phyloP scores from a whole-genome alignment of 129 eudicot species.

The Saussurea involucrata region DNA sequence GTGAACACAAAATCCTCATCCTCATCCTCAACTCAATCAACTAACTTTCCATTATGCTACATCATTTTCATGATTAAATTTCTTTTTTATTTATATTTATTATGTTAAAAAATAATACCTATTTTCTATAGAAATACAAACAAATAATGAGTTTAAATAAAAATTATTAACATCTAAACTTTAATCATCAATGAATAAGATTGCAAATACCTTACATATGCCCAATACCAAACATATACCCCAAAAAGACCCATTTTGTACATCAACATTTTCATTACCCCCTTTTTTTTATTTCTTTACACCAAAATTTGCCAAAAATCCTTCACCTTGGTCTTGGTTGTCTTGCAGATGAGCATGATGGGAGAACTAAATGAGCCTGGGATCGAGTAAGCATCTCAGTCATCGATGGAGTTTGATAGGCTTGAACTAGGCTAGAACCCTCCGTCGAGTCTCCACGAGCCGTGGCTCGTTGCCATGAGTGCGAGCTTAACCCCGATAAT shows the following conservation, averaged over 20 bases:
- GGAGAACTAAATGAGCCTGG: slow-evolving; percentile 45
- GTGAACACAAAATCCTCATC: slow-evolving; percentile 20
- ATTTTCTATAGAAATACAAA: background rate
- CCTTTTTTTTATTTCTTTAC: slow-evolving; percentile 19
- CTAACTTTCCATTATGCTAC: slow-evolving; percentile 24
- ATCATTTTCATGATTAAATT: slow-evolving; percentile 15
- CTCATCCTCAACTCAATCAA: slow-evolving; percentile 14
- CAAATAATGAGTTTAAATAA: background rate
- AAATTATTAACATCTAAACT: background rate
- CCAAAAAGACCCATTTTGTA: slow-evolving; percentile 12
- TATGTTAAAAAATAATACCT: background rate
- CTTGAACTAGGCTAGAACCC: slow-evolving; percentile 52
- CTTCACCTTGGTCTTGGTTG: slow-evolving; percentile 41
- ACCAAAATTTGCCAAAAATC: background rate
- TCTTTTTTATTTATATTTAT: background rate
- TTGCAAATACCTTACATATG: background rate
- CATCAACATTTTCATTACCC: background rate
- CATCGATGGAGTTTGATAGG: slow-evolving; percentile 84
- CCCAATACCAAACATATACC: slow-evolving; percentile 1
- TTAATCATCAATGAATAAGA: slow-evolving; percentile 7
- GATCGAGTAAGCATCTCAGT: slow-evolving; percentile 68
- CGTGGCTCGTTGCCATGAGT: slow-evolving; percentile 89
- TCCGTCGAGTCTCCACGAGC: slow-evolving; percentile 82
- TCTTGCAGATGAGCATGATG: slow-evolving; percentile 24
- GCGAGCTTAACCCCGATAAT: slow-evolving; percentile 79